Conservation (phyloP, 345 rosid genomes). For the Acer yangbiense region DNA sequence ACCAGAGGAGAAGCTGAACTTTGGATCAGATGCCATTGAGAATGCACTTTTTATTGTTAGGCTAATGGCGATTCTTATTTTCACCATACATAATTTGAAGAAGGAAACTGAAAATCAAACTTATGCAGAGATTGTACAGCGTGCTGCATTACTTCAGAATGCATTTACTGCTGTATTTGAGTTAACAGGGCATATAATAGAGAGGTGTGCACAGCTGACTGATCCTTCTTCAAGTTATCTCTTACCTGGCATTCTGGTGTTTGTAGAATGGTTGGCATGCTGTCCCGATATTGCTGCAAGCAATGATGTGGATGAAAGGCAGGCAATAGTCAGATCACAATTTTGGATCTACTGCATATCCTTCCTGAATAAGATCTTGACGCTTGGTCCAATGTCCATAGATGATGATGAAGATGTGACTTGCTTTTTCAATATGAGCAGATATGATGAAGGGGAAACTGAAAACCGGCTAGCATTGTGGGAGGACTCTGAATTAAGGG, state of each 20-base stretch:
- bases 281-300: slow-evolving; percentile 73
- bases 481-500: slow-evolving; percentile 95
- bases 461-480: slow-evolving; percentile 84
- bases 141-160: slow-evolving; percentile 80
- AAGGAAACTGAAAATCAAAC: slow-evolving; percentile 79
- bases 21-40: slow-evolving; percentile 70
- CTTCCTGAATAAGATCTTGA: slow-evolving; percentile 69
- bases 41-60: slow-evolving; percentile 72
- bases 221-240: slow-evolving; percentile 80
- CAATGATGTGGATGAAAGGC: slow-evolving; percentile 71
- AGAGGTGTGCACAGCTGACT: slow-evolving; percentile 59
- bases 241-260: slow-evolving; percentile 78
- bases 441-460: slow-evolving; percentile 89
- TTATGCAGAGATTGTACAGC: slow-evolving; percentile 92
- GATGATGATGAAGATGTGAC: slow-evolving; percentile 78
- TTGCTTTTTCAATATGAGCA: slow-evolving; percentile 86
- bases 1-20: slow-evolving; percentile 55
- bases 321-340: slow-evolving; percentile 50
- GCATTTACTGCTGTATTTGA: slow-evolving; percentile 79
- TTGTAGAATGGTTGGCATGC: slow-evolving; percentile 94
- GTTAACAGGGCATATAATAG: slow-evolving; percentile 63
- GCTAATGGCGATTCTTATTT: slow-evolving; percentile 70
- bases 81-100: slow-evolving; percentile 70
- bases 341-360: slow-evolving; percentile 75
- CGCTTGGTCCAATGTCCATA: slow-evolving; percentile 44